Conservation (phyloP, 345 rosid genomes). For the Crucihimalaya himalaica region DNA sequence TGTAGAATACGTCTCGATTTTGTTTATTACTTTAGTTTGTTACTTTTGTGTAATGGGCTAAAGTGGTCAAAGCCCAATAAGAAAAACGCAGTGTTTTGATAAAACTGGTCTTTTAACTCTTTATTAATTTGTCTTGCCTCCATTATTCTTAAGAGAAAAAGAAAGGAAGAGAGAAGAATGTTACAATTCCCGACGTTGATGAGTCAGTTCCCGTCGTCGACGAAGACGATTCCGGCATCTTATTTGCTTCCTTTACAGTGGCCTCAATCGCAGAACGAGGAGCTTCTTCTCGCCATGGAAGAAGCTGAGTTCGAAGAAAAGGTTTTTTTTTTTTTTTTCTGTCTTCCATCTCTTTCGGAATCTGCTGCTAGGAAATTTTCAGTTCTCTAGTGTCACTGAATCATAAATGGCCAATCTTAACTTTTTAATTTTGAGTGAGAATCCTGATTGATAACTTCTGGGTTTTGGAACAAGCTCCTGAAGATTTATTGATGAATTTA, state of each 20-base stretch:
- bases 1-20: too few species aligned
- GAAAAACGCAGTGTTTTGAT: slow-evolving; percentile 3
- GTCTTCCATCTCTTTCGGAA: background rate
- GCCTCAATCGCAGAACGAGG: slow-evolving; percentile 75
- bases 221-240: slow-evolving; percentile 66
- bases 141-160: background rate
- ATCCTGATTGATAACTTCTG: background rate
- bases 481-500: slow-evolving; percentile 2
- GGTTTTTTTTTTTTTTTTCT: slow-evolving; percentile 41
- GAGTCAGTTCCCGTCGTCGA: slow-evolving; percentile 68
- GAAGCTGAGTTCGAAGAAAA: slow-evolving; percentile 80
- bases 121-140: background rate
- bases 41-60: too few species aligned
- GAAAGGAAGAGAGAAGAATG: slow-evolving; percentile 48
- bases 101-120: background rate
- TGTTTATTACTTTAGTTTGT: too few species aligned
- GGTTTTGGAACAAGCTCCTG: background rate
- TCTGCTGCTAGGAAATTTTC: background rate
- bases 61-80: slow-evolving; percentile 3
- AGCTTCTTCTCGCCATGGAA: slow-evolving; percentile 85
- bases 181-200: slow-evolving; percentile 84
- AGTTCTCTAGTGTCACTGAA: background rate
- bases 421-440: background rate
- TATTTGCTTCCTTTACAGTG: slow-evolving; percentile 68
- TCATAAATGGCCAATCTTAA: background rate